Conservation (phyloP, 78 protist species). For the Polysphondylium violaceum region DNA sequence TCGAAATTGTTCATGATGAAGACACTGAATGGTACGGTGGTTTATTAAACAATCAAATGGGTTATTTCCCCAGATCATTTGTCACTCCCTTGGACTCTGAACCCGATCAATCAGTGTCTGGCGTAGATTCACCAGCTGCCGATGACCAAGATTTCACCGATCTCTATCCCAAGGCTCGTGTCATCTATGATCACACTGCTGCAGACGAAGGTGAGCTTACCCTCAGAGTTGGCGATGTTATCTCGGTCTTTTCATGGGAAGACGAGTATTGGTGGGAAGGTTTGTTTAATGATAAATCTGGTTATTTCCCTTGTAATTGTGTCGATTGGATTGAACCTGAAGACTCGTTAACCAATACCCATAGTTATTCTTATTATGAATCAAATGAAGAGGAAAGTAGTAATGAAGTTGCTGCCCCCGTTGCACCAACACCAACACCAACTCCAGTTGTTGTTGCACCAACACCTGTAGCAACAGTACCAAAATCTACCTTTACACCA, state of each 20-base stretch:
- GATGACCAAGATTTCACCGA: constrained; percentile 34
- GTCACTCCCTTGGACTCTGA: background rate
- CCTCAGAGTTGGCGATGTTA: constrained; percentile 42
- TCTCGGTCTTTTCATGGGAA: constrained; percentile 60
- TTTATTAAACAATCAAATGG: constrained; percentile 29
- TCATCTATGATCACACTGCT: constrained; percentile 29
- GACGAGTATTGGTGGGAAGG: constrained; percentile 79
- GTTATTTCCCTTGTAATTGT: constrained; percentile 56
- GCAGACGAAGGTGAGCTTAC: constrained; percentile 47
- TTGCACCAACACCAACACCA: constrained; percentile 3
- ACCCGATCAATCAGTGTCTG: background rate
- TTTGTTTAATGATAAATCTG: constrained; percentile 22
- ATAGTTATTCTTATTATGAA: constrained; percentile 52
- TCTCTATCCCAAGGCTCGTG: constrained; percentile 75
- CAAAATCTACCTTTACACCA: constrained; percentile 6
- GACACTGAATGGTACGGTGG: constrained; percentile 66
- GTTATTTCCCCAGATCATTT: constrained; percentile 68
- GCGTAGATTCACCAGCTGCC: background rate
- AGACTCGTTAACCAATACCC: background rate
- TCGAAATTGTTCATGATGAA: constrained; percentile 71
- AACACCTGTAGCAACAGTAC: constrained; percentile 1
- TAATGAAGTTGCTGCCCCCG: background rate
- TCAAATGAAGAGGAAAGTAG: background rate
- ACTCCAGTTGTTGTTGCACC: background rate
- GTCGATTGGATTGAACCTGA: constrained; percentile 80